Conservation (phyloP, 2,329 filamentous ascomycete species). For the Alternaria triticina region DNA sequence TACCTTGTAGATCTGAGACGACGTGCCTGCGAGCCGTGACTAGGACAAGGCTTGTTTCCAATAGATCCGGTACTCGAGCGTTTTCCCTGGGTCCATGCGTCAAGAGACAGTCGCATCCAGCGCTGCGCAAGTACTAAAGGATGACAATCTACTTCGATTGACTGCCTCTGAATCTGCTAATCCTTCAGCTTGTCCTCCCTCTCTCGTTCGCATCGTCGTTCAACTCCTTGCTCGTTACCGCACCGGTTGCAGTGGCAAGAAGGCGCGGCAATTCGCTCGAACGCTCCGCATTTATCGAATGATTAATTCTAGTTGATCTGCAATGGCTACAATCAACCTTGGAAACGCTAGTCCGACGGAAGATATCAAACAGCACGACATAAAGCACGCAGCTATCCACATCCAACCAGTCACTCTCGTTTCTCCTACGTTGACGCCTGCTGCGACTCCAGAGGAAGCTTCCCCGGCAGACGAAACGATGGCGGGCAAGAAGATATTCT, state of each 20-base stretch:
- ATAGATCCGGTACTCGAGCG: slow-evolving; percentile 48
- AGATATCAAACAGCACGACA: slow-evolving; percentile 32
- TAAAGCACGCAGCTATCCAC: slow-evolving; percentile 42
- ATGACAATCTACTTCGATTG: slow-evolving; percentile 43
- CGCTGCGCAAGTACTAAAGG: slow-evolving; percentile 43
- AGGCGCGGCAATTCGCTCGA: slow-evolving; percentile 34
- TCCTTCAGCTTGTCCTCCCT: slow-evolving; percentile 14
- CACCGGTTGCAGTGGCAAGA: slow-evolving; percentile 29
- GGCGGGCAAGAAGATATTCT: slow-evolving; percentile 44
- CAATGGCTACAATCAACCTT: slow-evolving; percentile 42
- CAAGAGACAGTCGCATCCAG: slow-evolving; percentile 31
- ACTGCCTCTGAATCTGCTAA: slow-evolving; percentile 18
- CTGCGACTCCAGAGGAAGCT: slow-evolving; percentile 34
- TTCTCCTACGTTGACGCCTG: slow-evolving; percentile 38
- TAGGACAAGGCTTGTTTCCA: slow-evolving; percentile 46
- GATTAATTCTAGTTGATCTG: slow-evolving; percentile 28
- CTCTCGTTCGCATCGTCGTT: slow-evolving; percentile 4
- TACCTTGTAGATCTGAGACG: slow-evolving; percentile 33
- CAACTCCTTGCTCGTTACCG: slow-evolving; percentile 6
- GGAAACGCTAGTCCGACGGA: slow-evolving; percentile 36
- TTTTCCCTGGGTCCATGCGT: slow-evolving; percentile 37
- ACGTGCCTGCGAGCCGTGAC: slow-evolving; percentile 40
- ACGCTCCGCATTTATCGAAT: slow-evolving; percentile 25
- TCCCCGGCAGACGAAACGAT: slow-evolving; percentile 35
- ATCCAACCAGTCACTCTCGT: slow-evolving; percentile 36